These are phyloP conservation scores for Vitis cinerea DNA, from an alignment of 164 flowering plant species.

Conservation along the genomic window DNA sequence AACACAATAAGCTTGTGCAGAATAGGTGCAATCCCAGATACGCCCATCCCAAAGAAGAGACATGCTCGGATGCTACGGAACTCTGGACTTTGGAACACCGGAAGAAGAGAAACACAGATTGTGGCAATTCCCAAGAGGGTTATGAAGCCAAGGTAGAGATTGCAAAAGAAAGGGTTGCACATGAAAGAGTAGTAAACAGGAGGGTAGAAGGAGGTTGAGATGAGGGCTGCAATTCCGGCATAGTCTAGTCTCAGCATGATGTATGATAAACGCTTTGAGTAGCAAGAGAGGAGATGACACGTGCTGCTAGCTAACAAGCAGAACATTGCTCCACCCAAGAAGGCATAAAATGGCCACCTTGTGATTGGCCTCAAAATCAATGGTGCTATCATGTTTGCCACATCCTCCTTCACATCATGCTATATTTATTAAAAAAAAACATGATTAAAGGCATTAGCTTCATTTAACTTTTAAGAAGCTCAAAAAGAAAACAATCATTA, in stretches of 20 bases:
- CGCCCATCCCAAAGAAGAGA: conserved; percentile 88
- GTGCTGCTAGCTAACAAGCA: conserved; percentile 92
- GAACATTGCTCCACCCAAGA: conserved; percentile 97
- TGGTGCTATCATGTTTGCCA: conserved; percentile 76
- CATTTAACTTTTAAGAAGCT: not conserved
- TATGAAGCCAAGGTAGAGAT: conserved; percentile 82
- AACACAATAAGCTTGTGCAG: conserved; percentile 77
- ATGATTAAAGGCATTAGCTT: conserved; percentile 4
- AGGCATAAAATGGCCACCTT: conserved; percentile 93
- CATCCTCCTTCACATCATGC: conserved; percentile 65
- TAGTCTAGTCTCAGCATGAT: conserved; percentile 93
- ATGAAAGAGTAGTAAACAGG: conserved; percentile 96
- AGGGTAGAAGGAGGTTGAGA: conserved; percentile 91
- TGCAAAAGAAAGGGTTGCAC: conserved; percentile 91
- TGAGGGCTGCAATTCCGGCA: conserved; percentile 92
- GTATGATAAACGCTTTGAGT: conserved; percentile 79
- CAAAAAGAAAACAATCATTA: not conserved
- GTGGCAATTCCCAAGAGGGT: conserved; percentile 79
- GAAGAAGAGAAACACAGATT: conserved; percentile 65
- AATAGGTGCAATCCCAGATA: conserved; percentile 81
- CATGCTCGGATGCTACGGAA: conserved; percentile 63
- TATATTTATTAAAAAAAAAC: conserved; percentile 32
- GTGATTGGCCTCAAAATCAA: conserved; percentile 71
- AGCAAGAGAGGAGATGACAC: conserved; percentile 92
- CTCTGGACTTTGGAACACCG: conserved; percentile 81